Base-by-base conservation (phyloP, 306 rosid genomes). In the Medicago arabica region DNA sequence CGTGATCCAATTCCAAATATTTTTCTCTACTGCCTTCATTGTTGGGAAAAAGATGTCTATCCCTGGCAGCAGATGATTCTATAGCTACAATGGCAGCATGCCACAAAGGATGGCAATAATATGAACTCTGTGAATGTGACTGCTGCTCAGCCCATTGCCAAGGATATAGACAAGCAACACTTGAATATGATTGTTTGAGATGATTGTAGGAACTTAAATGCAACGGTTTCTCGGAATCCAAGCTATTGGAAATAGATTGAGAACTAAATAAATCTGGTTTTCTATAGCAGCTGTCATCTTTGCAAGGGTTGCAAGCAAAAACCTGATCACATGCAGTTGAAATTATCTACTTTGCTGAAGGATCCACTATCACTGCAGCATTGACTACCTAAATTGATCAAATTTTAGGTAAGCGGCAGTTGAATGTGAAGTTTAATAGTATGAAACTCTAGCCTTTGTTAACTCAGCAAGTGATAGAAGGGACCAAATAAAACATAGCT, bases 311-410 rank as follows among this genome's bases (percentile, higher is more conserved):
- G 86, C 82, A 75, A 62, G 82, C 70, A 86, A 38, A 81, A 81
- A 84, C 76, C 75, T 83, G 87, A 86, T 95, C 97, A 72, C 86
- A 11, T 66, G 95, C 96, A 71, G 85, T 86, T 36, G 96, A 83
- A 76, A 95, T 87, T 44, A 87, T 84, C 71, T 76, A 86, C 82
- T 84, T 86, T 83, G 57, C 75, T 13, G 86, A 92, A 71, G 98
- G 98, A 84, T 95, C 98, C 78, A 95, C 93, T 73, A 95, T 89
- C 76, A 92, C 89, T 25, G 98, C 97, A 40, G 97, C 95, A 84
- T 92, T 95, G 80, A 87, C 90, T 50, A 86, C 87, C 97, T 95
- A 75, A 58, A 69, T 67, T 64, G 23, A 70, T 69, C 43, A 64
- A 78, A 69, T 65, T 68, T 75, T 21, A 38, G 44, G 71, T 68